Evolutionary conservation across 306 rosid genomes (phyloP).

Genomic region (Sindora glabra): DNA sequence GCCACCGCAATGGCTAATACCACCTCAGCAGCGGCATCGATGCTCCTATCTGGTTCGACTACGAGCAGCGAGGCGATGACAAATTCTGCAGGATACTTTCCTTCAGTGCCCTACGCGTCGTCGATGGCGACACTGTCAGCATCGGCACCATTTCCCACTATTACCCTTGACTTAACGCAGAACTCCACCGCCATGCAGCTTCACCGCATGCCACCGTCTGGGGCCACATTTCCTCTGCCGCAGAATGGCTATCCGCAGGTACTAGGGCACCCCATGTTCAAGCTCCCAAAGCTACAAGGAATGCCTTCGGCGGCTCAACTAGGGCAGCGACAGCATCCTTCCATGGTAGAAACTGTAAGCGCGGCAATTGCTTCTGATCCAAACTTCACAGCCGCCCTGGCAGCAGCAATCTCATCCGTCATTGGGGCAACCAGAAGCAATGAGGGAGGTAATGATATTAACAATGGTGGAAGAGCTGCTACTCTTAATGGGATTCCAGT

Average conservation of each 20-base stretch:
- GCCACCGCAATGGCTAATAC: conserved; percentile 44
- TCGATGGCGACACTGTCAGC: conserved; percentile 45
- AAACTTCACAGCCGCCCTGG: conserved; percentile 43
- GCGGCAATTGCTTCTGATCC: conserved; percentile 55
- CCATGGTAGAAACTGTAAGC: conserved; percentile 25
- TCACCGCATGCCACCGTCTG: not conserved
- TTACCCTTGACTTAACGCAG: conserved; percentile 46
- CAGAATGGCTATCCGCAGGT: conserved; percentile 14
- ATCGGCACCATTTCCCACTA: conserved; percentile 41
- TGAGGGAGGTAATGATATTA: conserved; percentile 2
- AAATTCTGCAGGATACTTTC: conserved; percentile 13
- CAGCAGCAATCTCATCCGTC: conserved; percentile 43
- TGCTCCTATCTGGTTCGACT: conserved; percentile 36
- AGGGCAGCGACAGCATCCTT: conserved; percentile 3
- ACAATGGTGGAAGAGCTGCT: not conserved
- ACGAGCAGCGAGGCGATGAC: conserved; percentile 15
- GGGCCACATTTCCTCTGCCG: conserved; percentile 24
- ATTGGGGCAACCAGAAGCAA: conserved; percentile 14
- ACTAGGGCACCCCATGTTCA: conserved; percentile 24
- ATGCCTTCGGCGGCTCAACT: not conserved
- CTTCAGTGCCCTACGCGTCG: conserved; percentile 21
- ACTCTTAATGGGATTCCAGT: not conserved
- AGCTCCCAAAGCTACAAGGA: conserved; percentile 13
- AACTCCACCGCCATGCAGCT: conserved; percentile 13
- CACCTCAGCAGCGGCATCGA: conserved; percentile 46